Percentiles rank a stretch among this genome's conserved stretches.
Evolutionary conservation across 2,329 filamentous ascomycete genomes (phyloP).

Genomic region (Diaporthe caulivora): DNA sequence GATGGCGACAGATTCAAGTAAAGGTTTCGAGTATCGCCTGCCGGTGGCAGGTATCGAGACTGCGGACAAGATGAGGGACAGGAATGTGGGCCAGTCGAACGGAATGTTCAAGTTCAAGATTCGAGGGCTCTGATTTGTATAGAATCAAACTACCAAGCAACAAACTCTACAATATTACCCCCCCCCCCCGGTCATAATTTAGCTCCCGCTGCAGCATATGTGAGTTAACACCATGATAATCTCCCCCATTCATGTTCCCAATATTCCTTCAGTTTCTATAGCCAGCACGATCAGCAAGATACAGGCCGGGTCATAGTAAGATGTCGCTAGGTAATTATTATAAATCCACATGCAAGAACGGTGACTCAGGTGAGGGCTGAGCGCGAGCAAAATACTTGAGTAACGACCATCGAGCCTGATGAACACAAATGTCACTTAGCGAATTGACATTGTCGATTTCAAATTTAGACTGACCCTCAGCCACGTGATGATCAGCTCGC

Average conservation of each 20-base stretch:
- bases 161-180: too few relatives aligned
- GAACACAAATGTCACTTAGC: not conserved
- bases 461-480: too few relatives aligned
- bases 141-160: not conserved
- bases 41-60: constrained; percentile 70
- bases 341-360: too few relatives aligned
- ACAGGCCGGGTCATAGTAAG: too few relatives aligned
- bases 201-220: too few relatives aligned
- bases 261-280: too few relatives aligned
- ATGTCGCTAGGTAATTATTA: too few relatives aligned
- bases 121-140: constrained; percentile 40
- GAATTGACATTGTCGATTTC: not conserved
- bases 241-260: too few relatives aligned
- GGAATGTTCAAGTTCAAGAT: constrained; percentile 59
- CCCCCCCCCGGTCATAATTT: too few relatives aligned
- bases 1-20: constrained; percentile 45
- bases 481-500: not conserved
- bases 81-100: constrained; percentile 66
- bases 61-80: constrained; percentile 60
- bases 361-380: not conserved
- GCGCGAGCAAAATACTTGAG: not conserved
- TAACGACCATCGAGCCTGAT: not conserved
- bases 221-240: too few relatives aligned
- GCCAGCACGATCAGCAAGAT: too few relatives aligned
- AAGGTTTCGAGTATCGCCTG: constrained; percentile 66